These are phyloP conservation scores for Saturnispora sekii DNA, from an alignment of 805 yeast species.

Conservation along the genomic window DNA sequence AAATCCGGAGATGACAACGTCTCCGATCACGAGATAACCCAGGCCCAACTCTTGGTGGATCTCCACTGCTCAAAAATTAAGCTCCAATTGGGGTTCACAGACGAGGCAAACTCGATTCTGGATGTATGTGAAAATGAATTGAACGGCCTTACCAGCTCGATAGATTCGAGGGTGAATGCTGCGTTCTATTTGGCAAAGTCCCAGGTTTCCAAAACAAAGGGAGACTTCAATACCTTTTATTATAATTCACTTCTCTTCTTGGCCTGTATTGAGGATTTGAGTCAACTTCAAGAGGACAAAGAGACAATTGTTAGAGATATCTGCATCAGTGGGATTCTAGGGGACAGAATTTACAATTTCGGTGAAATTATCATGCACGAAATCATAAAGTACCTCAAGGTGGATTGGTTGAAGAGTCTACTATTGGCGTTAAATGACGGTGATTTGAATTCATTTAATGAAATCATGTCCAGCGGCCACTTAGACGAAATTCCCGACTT, in stretches of 20 bases:
- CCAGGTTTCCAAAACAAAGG: slow-evolving; percentile 60
- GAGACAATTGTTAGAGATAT: slow-evolving; percentile 55
- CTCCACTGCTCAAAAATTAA: slow-evolving; percentile 70
- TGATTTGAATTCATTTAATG: slow-evolving; percentile 51
- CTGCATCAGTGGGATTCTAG: slow-evolving; percentile 77
- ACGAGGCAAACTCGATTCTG: slow-evolving; percentile 57
- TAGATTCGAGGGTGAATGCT: slow-evolving; percentile 62
- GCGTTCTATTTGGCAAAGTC: slow-evolving; percentile 77
- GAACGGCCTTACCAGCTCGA: slow-evolving; percentile 40
- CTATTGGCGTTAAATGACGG: slow-evolving; percentile 70
- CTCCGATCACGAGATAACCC: slow-evolving; percentile 26
- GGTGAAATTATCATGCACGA: slow-evolving; percentile 93
- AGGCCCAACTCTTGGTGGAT: slow-evolving; percentile 50
- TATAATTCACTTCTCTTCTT: slow-evolving; percentile 72
- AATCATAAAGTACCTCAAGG: slow-evolving; percentile 40
- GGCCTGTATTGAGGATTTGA: slow-evolving; percentile 53
- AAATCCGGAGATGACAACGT: slow-evolving; percentile 23
- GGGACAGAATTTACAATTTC: slow-evolving; percentile 87
- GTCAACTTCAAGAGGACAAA: slow-evolving; percentile 29
- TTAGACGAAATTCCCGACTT: slow-evolving; percentile 27
- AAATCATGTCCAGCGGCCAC: slow-evolving; percentile 8
- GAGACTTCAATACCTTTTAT: slow-evolving; percentile 76
- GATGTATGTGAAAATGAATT: slow-evolving; percentile 51
- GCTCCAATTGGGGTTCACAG: slow-evolving; percentile 41
- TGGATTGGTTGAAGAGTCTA: slow-evolving; percentile 64